Conservation (phyloP, 2,329 filamentous ascomycete genomes). For the Coniochaeta pulveracea region DNA sequence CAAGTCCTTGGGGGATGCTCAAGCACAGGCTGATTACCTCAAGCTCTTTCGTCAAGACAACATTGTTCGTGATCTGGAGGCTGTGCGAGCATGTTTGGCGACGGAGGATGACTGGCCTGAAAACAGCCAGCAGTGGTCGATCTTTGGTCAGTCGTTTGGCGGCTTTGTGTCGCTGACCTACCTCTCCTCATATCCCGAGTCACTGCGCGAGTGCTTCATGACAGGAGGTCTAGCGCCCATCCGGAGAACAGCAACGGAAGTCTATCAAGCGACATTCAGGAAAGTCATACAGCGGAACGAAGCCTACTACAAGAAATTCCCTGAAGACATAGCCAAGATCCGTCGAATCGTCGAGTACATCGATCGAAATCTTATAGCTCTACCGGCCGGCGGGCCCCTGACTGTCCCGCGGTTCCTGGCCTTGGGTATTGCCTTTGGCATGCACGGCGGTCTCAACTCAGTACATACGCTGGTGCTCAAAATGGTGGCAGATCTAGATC, state of each 20-base stretch:
- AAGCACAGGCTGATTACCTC: slow-evolving; percentile 68
- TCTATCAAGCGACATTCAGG: slow-evolving; percentile 62
- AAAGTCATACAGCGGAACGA: slow-evolving; percentile 62
- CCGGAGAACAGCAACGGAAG: slow-evolving; percentile 57
- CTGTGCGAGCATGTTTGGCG: slow-evolving; percentile 66
- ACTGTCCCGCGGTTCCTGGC: slow-evolving; percentile 67
- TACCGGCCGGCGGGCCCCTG: slow-evolving; percentile 63
- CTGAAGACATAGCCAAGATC: slow-evolving; percentile 63
- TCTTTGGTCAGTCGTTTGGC: slow-evolving; percentile 86
- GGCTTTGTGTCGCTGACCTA: slow-evolving; percentile 81
- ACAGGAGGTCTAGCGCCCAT: slow-evolving; percentile 77
- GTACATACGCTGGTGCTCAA: slow-evolving; percentile 66
- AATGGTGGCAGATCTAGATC: slow-evolving; percentile 60
- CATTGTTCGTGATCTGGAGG: slow-evolving; percentile 83
- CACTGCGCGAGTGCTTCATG: slow-evolving; percentile 71
- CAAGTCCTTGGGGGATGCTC: slow-evolving; percentile 47
- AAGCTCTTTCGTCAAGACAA: slow-evolving; percentile 80
- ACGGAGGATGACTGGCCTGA: slow-evolving; percentile 48
- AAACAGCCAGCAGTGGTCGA: slow-evolving; percentile 67
- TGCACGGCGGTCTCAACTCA: slow-evolving; percentile 63
- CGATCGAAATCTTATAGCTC: slow-evolving; percentile 30
- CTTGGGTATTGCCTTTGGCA: slow-evolving; percentile 67
- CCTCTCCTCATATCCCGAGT: slow-evolving; percentile 67
- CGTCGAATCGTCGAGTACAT: slow-evolving; percentile 57
- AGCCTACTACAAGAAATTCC: slow-evolving; percentile 75